These are phyloP conservation scores for Achaetomiella virescens DNA, from an alignment of 495 filamentous ascomycete genomes.

Conservation along the genomic window DNA sequence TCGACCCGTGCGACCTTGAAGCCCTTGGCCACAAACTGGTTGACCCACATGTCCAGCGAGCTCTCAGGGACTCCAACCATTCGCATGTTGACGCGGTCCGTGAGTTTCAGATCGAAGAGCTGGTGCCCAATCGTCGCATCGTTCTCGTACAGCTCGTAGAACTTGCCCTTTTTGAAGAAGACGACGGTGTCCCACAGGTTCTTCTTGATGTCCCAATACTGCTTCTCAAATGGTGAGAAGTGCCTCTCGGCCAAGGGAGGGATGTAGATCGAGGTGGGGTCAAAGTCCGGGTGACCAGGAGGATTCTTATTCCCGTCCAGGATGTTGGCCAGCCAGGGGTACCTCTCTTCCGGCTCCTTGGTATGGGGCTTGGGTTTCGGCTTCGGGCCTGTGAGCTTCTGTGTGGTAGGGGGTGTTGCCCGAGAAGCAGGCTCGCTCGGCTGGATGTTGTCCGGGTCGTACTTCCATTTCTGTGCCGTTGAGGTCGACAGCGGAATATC, in stretches of 20 bases:
- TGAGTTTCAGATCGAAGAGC: conserved; percentile 95
- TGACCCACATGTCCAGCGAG: conserved; percentile 85
- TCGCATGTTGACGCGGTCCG: conserved; percentile 97
- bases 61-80: conserved; percentile 94
- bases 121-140: conserved; percentile 97
- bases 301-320: conserved; percentile 76
- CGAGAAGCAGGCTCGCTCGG: conserved; percentile 46
- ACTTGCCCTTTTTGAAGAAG: conserved; percentile 99
- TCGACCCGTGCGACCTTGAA: conserved; percentile 96
- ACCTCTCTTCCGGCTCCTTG: conserved; percentile 73
- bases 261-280: conserved; percentile 86
- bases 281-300: conserved; percentile 78
- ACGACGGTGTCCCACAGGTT: conserved; percentile 97
- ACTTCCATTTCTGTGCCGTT: conserved; percentile 78
- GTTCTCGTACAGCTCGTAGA: conserved; percentile 97
- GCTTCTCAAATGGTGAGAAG: conserved; percentile 92
- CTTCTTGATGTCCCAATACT: conserved; percentile 99
- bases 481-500: conserved; percentile 50
- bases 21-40: conserved; percentile 89
- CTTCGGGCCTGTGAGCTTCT: conserved; percentile 30
- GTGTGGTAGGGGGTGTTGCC: conserved; percentile 29
- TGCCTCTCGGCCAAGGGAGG: conserved; percentile 67
- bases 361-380: conserved; percentile 62
- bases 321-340: conserved; percentile 82
- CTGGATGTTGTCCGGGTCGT: conserved; percentile 68